These are phyloP conservation scores for Phellinidium pouzarii DNA, from an alignment of 1,284 basidiomycete species.

Conservation along the genomic window DNA sequence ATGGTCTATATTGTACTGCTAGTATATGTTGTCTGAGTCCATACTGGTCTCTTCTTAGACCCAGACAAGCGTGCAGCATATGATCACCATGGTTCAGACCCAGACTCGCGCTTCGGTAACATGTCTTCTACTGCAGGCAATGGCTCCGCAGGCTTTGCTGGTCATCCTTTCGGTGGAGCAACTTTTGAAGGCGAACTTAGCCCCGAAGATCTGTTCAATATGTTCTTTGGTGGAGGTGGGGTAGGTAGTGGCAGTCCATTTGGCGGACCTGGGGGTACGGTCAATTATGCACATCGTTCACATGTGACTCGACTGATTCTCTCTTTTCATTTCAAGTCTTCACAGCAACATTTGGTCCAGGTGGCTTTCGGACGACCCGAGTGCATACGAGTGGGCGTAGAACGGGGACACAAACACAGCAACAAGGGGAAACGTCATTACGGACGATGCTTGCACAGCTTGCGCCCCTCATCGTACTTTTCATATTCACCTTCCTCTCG, in stretches of 20 bases:
- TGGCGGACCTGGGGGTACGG: constrained; percentile 44
- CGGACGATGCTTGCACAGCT: constrained; percentile 77
- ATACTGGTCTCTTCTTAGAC: constrained; percentile 41
- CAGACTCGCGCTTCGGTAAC: constrained; percentile 72
- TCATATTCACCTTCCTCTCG: constrained; percentile 80
- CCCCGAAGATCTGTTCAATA: constrained; percentile 96
- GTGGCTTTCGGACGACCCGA: constrained; percentile 66
- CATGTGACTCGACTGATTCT: constrained; percentile 1
- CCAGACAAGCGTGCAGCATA: constrained; percentile 86
- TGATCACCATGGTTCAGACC: constrained; percentile 82
- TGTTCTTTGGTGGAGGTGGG: constrained; percentile 89
- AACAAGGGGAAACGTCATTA: constrained; percentile 39
- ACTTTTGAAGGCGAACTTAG: constrained; percentile 82
- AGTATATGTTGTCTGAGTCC: neutral
- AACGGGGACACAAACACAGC: constrained; percentile 29
- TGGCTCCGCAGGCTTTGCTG: constrained; percentile 44
- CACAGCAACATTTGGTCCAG: constrained; percentile 67
- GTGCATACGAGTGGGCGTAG: constrained; percentile 34
- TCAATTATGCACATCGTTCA: neutral
- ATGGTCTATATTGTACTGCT: constrained; percentile 17
- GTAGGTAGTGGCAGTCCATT: constrained; percentile 41
- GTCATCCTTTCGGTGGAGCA: constrained; percentile 43
- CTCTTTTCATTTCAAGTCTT: constrained; percentile 43
- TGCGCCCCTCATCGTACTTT: constrained; percentile 79
- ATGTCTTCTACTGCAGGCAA: constrained; percentile 50